phyloP scores from a whole-genome alignment of 495 filamentous ascomycete genomes.

The Annulohypoxylon maeteangense region DNA sequence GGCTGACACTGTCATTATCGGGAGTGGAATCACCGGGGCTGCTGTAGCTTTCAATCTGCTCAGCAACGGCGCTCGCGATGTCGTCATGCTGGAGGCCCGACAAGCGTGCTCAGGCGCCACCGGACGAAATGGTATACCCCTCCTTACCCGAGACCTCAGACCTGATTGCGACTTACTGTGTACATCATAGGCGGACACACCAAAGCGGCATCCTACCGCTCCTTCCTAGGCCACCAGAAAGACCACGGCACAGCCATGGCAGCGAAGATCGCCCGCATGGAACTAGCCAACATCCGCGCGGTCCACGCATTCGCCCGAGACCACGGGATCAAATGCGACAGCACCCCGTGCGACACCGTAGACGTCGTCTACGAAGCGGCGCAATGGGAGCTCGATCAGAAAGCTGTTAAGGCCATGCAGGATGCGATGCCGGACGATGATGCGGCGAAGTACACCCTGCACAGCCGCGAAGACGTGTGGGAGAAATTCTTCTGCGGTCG shows the following conservation, averaged over 20 bases:
- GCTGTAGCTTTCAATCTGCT: constrained; percentile 69
- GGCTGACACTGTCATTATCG: constrained; percentile 71
- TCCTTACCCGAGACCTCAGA: neutral
- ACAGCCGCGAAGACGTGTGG: constrained; percentile 57
- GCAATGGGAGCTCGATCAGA: constrained; percentile 56
- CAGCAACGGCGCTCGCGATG: constrained; percentile 31
- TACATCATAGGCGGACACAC: constrained; percentile 66
- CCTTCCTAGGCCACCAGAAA: constrained; percentile 58
- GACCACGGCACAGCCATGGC: constrained; percentile 57
- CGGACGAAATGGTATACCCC: constrained; percentile 64
- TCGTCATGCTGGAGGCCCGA: constrained; percentile 71
- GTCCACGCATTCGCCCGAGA: constrained; percentile 64
- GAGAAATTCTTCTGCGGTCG: constrained; percentile 57
- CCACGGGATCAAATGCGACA: constrained; percentile 64
- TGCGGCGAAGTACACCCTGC: constrained; percentile 60
- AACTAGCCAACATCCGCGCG: constrained; percentile 66
- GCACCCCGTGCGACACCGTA: constrained; percentile 61
- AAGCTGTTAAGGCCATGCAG: constrained; percentile 58
- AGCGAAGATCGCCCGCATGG: constrained; percentile 64
- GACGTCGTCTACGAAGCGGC: constrained; percentile 66
- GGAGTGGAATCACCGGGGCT: constrained; percentile 76
- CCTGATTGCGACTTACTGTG: neutral
- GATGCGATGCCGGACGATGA: constrained; percentile 57
- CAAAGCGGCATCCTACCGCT: constrained; percentile 69
- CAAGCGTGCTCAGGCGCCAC: constrained; percentile 68